A percentile compares a stretch with the other conserved stretches of the same genome.
These are phyloP conservation scores for Stemphylium beticola DNA, from an alignment of 2,329 filamentous ascomycete genomes.

Conservation along the genomic window DNA sequence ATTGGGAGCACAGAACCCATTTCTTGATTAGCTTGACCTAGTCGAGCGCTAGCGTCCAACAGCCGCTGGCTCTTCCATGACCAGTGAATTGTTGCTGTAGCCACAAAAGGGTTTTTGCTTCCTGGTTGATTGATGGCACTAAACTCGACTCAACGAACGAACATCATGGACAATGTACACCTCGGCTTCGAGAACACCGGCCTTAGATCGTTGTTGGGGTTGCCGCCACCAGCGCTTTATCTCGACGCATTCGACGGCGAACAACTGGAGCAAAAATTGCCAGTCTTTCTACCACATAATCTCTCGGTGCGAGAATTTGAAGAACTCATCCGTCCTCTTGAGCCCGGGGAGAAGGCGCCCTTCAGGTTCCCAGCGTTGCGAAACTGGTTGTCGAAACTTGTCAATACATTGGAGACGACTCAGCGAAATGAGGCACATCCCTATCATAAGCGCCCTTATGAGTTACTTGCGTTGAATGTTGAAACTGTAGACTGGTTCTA, in stretches of 20 bases:
- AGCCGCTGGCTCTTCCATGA: too few relatives aligned
- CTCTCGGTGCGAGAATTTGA: conserved; percentile 47
- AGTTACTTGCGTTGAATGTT: conserved; percentile 59
- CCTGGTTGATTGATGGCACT: too few relatives aligned
- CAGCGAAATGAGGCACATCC: conserved; percentile 56
- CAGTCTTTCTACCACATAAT: conserved; percentile 52
- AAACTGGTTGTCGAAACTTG: conserved; percentile 60
- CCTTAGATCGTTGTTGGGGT: not conserved
- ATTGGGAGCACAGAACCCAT: not conserved
- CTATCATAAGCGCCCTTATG: conserved; percentile 60
- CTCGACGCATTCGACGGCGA: conserved; percentile 9
- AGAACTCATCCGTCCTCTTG: conserved; percentile 6
- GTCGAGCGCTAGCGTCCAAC: too few relatives aligned
- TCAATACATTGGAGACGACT: conserved; percentile 54
- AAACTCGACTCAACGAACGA: too few relatives aligned
- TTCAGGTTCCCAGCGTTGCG: conserved; percentile 60
- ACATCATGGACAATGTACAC: not conserved
- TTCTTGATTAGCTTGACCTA: too few relatives aligned
- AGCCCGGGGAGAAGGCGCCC: conserved; percentile 8
- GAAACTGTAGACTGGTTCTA: conserved; percentile 62
- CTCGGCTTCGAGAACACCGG: not conserved
- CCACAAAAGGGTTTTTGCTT: too few relatives aligned
- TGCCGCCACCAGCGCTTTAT: not conserved
- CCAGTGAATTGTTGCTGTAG: too few relatives aligned
- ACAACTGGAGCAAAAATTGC: conserved; percentile 39